Evolutionary conservation across 192 early-diverging fungal species (phyloP).

Genomic region (Podila verticillata): DNA sequence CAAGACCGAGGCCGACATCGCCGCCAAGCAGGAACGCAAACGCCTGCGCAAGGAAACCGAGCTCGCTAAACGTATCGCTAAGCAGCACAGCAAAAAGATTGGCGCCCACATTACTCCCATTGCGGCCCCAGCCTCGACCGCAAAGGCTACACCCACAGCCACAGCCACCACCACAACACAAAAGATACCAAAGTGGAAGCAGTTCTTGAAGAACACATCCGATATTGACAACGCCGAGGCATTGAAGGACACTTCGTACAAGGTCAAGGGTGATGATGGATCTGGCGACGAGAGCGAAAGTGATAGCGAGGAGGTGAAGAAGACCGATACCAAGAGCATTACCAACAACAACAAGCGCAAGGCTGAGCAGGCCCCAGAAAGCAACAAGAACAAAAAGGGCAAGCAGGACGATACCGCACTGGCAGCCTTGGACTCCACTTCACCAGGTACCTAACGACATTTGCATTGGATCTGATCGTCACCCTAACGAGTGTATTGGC

Average conservation of each 20-base stretch:
- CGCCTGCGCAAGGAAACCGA: slow-evolving; percentile 40
- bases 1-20: slow-evolving; percentile 44
- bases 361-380: slow-evolving; percentile 15
- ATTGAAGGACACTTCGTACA: slow-evolving; percentile 42
- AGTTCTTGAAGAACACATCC: slow-evolving; percentile 41
- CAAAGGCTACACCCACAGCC: background rate
- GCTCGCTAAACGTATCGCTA: slow-evolving; percentile 4
- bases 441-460: slow-evolving; percentile 11
- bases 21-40: slow-evolving; percentile 46
- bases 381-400: background rate
- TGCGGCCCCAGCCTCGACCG: background rate
- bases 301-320: slow-evolving; percentile 18
- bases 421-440: slow-evolving; percentile 15
- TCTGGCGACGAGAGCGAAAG: slow-evolving; percentile 23
- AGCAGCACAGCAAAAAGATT: background rate
- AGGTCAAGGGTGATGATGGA: slow-evolving; percentile 46
- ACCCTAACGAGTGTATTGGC: no score
- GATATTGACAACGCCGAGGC: slow-evolving; percentile 47
- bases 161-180: slow-evolving; percentile 13
- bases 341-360: slow-evolving; percentile 18
- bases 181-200: slow-evolving; percentile 50
- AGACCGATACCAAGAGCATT: background rate
- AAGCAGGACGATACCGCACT: slow-evolving; percentile 16
- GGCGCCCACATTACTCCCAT: background rate
- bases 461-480: background rate